phyloP scores from a whole-genome alignment of 768 basidiomycete species.

The Dentipellis sp. region DNA sequence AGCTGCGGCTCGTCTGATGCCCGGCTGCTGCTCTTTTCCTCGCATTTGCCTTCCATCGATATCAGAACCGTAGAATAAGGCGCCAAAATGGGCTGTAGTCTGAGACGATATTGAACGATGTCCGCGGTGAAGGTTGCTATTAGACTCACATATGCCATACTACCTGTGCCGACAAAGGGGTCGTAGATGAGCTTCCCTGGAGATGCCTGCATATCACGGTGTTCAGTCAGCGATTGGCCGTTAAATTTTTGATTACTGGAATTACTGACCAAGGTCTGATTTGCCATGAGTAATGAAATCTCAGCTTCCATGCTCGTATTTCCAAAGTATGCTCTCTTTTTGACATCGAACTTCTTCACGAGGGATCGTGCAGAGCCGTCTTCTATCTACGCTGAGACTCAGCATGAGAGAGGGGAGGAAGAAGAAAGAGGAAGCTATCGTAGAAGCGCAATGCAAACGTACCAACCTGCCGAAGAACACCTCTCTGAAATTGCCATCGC shows the following conservation, averaged over 20 bases:
- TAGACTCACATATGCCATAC: constrained; percentile 70
- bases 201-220: constrained; percentile 43
- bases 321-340: constrained; percentile 83
- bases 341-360: constrained; percentile 71
- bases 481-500: constrained; percentile 58
- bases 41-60: constrained; percentile 97
- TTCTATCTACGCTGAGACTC: constrained; percentile 31
- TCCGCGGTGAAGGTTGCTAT: neutral
- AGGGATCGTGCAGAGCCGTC: constrained; percentile 63
- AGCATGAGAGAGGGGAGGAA: neutral
- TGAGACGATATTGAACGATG: constrained; percentile 20
- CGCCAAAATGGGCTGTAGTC: constrained; percentile 86
- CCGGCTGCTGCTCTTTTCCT: constrained; percentile 65
- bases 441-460: constrained; percentile 17
- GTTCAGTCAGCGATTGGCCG: neutral
- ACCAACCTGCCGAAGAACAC: constrained; percentile 88
- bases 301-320: constrained; percentile 99
- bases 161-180: constrained; percentile 91
- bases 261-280: constrained; percentile 70
- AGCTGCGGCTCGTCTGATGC: constrained; percentile 68
- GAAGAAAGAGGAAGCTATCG: neutral
- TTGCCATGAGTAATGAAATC: constrained; percentile 92
- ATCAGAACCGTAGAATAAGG: constrained; percentile 82
- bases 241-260: neutral
- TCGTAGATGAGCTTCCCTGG: constrained; percentile 93